A percentile compares a stretch with the other conserved stretches of the same genome.
phyloP scores from a whole-genome alignment of 352 stramenopile species.

The Phytophthora tubulina region DNA sequence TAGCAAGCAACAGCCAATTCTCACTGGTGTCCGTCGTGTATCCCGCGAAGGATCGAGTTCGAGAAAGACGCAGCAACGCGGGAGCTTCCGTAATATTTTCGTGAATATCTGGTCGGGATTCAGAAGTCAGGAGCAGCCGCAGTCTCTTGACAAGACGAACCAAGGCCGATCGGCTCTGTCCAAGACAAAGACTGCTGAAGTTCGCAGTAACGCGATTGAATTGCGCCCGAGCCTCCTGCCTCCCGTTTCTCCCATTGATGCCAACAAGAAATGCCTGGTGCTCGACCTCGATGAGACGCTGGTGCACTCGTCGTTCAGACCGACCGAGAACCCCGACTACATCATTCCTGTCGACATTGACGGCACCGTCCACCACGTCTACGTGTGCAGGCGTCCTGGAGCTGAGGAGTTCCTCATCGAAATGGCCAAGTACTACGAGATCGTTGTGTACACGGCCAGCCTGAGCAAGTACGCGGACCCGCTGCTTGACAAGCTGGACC shows the following conservation, averaged over 20 bases:
- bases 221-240: constrained; percentile 70
- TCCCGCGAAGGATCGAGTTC: constrained; percentile 36
- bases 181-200: constrained; percentile 29
- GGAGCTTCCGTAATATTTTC: constrained; percentile 73
- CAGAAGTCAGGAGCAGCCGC: constrained; percentile 64
- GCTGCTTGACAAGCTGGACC: constrained; percentile 96
- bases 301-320: constrained; percentile 97
- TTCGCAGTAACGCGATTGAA: constrained; percentile 40
- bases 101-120: constrained; percentile 75
- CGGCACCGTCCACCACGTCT: constrained; percentile 86
- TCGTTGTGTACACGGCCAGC: constrained; percentile 98
- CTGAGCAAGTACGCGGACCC: constrained; percentile 98
- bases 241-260: constrained; percentile 53
- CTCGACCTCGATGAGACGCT: constrained; percentile 98
- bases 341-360: constrained; percentile 98
- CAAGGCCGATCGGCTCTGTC: constrained; percentile 32
- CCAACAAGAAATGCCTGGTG: constrained; percentile 91
- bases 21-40: constrained; percentile 34
- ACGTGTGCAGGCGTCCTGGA: constrained; percentile 92
- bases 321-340: constrained; percentile 95
- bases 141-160: constrained; percentile 38
- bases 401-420: constrained; percentile 97
- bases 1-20: constrained; percentile 60
- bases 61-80: constrained; percentile 37
- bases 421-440: constrained; percentile 97